Conservation (phyloP, 2,329 filamentous ascomycete species). For the Thyridium curvatum region DNA sequence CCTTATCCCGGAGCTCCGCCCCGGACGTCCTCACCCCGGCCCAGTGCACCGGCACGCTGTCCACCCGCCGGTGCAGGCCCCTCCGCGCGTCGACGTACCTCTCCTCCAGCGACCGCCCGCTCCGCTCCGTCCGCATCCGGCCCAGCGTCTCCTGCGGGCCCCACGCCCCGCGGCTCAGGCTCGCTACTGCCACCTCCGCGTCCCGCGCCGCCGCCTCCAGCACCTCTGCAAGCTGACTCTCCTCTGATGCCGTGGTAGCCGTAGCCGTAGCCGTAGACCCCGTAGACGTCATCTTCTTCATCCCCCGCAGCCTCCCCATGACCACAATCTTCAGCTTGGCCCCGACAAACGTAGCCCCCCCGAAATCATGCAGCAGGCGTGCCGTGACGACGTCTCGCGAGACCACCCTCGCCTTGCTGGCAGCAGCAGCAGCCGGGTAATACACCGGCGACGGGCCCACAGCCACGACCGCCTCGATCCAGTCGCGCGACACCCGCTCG, state of each 20-base stretch:
- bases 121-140: constrained; percentile 29
- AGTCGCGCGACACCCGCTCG: constrained; percentile 32
- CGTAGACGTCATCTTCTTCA: constrained; percentile 10
- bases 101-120: constrained; percentile 35
- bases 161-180: constrained; percentile 40
- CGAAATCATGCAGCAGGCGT: constrained; percentile 48
- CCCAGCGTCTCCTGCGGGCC: constrained; percentile 28
- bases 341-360: constrained; percentile 31
- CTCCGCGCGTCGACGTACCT: constrained; percentile 41
- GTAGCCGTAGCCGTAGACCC: background rate
- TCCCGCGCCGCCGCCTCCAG: constrained; percentile 29
- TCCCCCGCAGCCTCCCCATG: constrained; percentile 52
- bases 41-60: constrained; percentile 52
- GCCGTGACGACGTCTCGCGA: constrained; percentile 32
- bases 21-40: constrained; percentile 49
- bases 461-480: constrained; percentile 55
- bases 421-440: constrained; percentile 37
- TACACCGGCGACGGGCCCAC: constrained; percentile 43
- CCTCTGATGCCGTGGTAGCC: constrained; percentile 1
- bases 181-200: constrained; percentile 35
- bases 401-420: constrained; percentile 33
- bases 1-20: constrained; percentile 39
- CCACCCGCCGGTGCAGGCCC: constrained; percentile 46
- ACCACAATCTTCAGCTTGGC: constrained; percentile 45
- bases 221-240: constrained; percentile 11